Base-by-base conservation (phyloP, 129 eudicot genomes). In the Pseudognaphalium luteoalbum region DNA sequence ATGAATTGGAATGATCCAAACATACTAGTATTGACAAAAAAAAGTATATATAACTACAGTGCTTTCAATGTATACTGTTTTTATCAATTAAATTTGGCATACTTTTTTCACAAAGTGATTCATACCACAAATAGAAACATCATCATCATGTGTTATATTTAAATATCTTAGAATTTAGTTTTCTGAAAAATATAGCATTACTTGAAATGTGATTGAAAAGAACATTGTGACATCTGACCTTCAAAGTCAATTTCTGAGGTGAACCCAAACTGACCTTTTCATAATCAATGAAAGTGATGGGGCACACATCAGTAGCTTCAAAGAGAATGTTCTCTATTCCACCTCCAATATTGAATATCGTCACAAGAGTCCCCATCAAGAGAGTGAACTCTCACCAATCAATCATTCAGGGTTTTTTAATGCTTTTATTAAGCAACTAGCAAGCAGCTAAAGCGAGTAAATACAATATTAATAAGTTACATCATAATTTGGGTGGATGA, bases 331-430 rank as follows among this genome's bases (percentile, higher is more conserved):
- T 65, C 69, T 65, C 21, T 64, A 11, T 56, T 50, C 60, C 78
- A 80, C 78, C 78, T 73, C 83, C 74, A 79, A 79, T 72, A 51
- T 79, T 79, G 74, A 72, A 72, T 79, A 10, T 79, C 22, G 47
- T 79, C 68, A 72, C 78, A 65, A 56, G 71, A 51, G 47, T 64
- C 73, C 67, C 67, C 44, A 79, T 64, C 73, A 79, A 25, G 21
- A 52, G 21, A 52, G 61, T 59, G 44, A 52, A 30, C 50, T 72
- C 52, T 50, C 69, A 64, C 22, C 74, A 51, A 44, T 34, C 59
- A 58, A 29, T 66, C 65, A 73, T 57, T 14, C 52, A 11, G 14
- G 15, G 2, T 44, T 44, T 44, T 3, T 44, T 14, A 2, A 0
- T 17, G 17, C 17, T 0, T 44, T 12, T 12, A 44, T 44, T 44